Evolutionary conservation across 2,329 filamentous ascomycete species (phyloP), one percentile per base, ranked within the genome.

Genomic region (Byssoonygena ceratinophila): DNA sequence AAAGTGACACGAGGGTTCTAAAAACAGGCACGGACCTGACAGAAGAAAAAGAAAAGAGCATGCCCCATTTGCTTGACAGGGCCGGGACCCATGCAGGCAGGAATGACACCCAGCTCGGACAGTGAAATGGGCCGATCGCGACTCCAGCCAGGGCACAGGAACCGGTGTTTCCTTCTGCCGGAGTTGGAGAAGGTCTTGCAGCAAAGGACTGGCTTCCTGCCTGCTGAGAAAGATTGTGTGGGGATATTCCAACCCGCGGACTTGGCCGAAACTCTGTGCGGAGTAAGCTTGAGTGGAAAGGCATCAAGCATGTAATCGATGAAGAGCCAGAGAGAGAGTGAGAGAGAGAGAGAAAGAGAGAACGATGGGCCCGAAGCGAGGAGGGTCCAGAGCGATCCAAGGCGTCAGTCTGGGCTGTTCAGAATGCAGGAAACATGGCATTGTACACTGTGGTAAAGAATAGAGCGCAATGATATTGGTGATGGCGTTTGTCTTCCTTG

Each of bases 241-340:
- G 23, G 45, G 45, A 37, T 16, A 12, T 34, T 18, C 11, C n/a
- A 23, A 20, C 8, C 16, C 29, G 47, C 47, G 47, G 47, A 50
- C 47, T 41, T 50, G 47, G 16, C 47, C 47, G 47, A 50, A 50
- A 50, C 47, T 50, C 18, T 50, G 37, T 50, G 40, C 6, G 16
- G 25, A n/a, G 11, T 32, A 22, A 50, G 47, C 47, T 32, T 25
- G 47, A 50, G 37, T 25, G 22, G 20, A 31, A 32, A 29, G 27
- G 6, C 20, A 22, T 40, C 18, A 41, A 31, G 46, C 36, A 27
- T 20, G 44, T 4, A n/a, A 27, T 16, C 32, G 39, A 22, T 34
- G 27, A 9, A 29, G 27, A 9, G 27, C 27, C 27, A 39, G 36
- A 23, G 36, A 29, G 12, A 12, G 22, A 25, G 23, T 1, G 14